Evolutionary conservation across 1,139 yeast genomes (phyloP), one percentile per base, ranked within the genome.

Genomic region (Hansenula sp.): DNA sequence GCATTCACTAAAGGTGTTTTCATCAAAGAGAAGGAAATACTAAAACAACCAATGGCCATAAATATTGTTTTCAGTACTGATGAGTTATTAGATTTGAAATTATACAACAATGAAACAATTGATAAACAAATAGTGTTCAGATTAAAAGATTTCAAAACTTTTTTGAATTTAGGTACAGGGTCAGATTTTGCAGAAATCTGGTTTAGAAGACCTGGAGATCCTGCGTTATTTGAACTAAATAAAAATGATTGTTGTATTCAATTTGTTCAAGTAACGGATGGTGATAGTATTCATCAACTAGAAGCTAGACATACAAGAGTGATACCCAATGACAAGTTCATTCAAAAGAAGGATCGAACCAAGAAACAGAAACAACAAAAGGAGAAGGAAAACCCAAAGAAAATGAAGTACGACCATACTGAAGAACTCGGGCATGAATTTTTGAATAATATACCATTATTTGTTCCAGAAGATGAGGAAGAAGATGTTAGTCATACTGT

Each of bases 31-130:
- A 65, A 70, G 34, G 81, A 77, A 45, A 68, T 76, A 40, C 59
- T 81, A 41, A 74, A 72, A 49, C 82, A 78, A 47, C 82, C 84
- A 2, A 75, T 80, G 76, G 73, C 80, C 4, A 69, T 76, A 7
- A 71, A 78, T 16, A 75, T 79, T 30, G 68, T 79, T 1, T 61
- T 80, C 41, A 67, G 66, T 33, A 58, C 74, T 1, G 70, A 70
- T n/a, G 84, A 79, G 48, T 53, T 77, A 37, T 44, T 55, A 50
- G 67, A 45, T 54, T 57, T 56, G 51, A 59, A 47, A 59, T 62
- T 52, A 37, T 64, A 60, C 15, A 39, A 41, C 9, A 49, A 44
- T 36, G 44, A 43, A 5, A 45, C 47, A 21, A 37, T 52, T 10
- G 51, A 54, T 21, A 62, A 60, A 42, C 56, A 47, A 27, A 50